Conservation (phyloP, 2,329 filamentous ascomycete genomes). For the Lithohypha guttulata region DNA sequence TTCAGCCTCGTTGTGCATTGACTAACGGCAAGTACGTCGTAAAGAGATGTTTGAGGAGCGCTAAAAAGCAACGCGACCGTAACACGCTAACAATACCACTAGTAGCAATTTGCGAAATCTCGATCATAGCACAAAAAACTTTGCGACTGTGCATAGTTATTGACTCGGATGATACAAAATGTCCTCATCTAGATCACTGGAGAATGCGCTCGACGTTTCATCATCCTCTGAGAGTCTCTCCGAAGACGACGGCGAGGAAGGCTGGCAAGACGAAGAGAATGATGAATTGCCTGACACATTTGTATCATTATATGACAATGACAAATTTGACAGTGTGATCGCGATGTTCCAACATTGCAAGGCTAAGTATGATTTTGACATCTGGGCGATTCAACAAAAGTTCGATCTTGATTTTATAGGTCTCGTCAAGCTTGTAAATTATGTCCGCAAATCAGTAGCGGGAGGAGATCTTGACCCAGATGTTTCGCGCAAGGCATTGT, state of each 20-base stretch:
- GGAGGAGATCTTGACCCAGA: conserved; percentile 39
- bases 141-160: too few species aligned
- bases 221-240: conserved; percentile 18
- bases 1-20: too few species aligned
- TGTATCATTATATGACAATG: conserved; percentile 57
- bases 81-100: too few species aligned
- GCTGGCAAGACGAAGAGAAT: conserved; percentile 53
- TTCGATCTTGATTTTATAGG: conserved; percentile 59
- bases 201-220: too few species aligned
- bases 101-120: too few species aligned
- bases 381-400: conserved; percentile 47
- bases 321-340: conserved; percentile 52
- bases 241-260: conserved; percentile 36
- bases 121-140: too few species aligned
- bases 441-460: conserved; percentile 40
- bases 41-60: too few species aligned
- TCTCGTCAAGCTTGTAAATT: conserved; percentile 65
- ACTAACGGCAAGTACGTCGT: too few species aligned
- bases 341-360: conserved; percentile 61
- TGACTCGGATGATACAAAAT: too few species aligned
- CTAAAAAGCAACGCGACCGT: too few species aligned
- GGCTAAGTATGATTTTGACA: conserved; percentile 55
- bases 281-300: conserved; percentile 49
- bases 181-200: too few species aligned
- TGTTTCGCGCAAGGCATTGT: conserved; percentile 49